These are phyloP conservation scores for Abortiporus biennis DNA, from an alignment of 1,284 basidiomycete genomes.

Conservation along the genomic window DNA sequence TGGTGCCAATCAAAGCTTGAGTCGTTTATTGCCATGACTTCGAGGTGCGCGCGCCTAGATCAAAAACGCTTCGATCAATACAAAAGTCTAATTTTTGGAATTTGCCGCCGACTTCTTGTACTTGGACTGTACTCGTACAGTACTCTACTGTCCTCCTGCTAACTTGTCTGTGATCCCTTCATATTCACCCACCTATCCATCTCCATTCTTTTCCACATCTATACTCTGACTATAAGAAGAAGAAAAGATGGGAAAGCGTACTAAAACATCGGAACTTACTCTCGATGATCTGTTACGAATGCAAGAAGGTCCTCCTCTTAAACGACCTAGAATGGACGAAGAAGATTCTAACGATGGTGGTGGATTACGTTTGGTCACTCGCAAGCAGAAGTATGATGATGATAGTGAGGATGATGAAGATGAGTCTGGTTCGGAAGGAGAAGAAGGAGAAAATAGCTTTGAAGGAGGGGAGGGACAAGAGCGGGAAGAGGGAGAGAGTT, in stretches of 20 bases:
- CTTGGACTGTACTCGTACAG: too few species aligned
- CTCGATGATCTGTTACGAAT: conserved; percentile 32
- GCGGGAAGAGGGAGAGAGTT: conserved; percentile 1
- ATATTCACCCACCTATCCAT: too few species aligned
- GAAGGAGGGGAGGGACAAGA: background rate
- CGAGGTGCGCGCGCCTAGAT: too few species aligned
- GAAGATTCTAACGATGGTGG: conserved; percentile 11
- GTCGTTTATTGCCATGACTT: too few species aligned
- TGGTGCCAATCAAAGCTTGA: too few species aligned
- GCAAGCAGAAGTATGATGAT: background rate
- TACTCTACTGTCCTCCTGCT: too few species aligned
- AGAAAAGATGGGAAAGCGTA: conserved; percentile 20
- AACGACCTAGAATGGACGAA: conserved; percentile 17
- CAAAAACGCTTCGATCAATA: too few species aligned
- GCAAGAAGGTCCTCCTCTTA: conserved; percentile 27
- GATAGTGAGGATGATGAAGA: conserved; percentile 10
- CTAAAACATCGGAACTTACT: too few species aligned
- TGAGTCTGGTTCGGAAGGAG: background rate
- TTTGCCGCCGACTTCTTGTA: too few species aligned
- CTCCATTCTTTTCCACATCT: too few species aligned
- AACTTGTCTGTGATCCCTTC: too few species aligned
- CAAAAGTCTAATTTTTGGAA: too few species aligned
- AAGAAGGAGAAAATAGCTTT: conserved; percentile 5
- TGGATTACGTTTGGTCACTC: background rate
- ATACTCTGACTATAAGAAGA: conserved; percentile 13